Base-by-base conservation (phyloP, 805 yeast species). In the Candida vaughaniae region DNA sequence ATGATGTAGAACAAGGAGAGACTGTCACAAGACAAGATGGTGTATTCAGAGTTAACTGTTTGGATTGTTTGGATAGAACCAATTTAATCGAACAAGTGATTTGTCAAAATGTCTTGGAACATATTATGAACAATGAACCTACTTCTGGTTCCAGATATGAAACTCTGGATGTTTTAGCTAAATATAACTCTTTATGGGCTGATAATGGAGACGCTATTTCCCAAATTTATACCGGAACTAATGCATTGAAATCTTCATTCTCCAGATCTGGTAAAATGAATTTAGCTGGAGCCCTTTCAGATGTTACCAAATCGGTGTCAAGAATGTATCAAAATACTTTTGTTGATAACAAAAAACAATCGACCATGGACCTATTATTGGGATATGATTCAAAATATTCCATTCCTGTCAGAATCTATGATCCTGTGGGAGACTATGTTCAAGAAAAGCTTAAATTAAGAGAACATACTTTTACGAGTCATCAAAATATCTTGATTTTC, bases 181-280 rank as follows among this genome's bases (percentile, higher is more conserved):
- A 81, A 38, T 96, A 90, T 47, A 86, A 90, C 48, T 76, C 85
- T 5, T 64, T 93, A 14, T 80, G 86, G 86, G 86, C 86, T 2
- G 83, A 80, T 49, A 78, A 80, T 51, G 86, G 85, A 1, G 85
- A 80, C 49, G 77, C 74, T 15, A 75, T 80, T 17, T 78, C 85
- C 8, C 77, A 71, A 31, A 82, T 78, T 42, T 80, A 80, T 49
- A 75, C 81, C 3, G 73, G 77, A 4, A 77, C 82, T 1, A 72
- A 71, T 51, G 82, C 81, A 0, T 53, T 77, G 41, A 93, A 93
- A 60, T 86, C 96, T 0, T 88, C 96, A 3, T 93, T 85, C 54
- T 86, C 98, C 1, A 76, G 99, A 55, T 82, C 86, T 19, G 99
- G 99, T 16, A 91, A 90, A 53, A 89, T 90, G 97, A 88, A 91